phyloP scores from a whole-genome alignment of 2,329 filamentous ascomycete genomes.

The Podosphaera xanthii region DNA sequence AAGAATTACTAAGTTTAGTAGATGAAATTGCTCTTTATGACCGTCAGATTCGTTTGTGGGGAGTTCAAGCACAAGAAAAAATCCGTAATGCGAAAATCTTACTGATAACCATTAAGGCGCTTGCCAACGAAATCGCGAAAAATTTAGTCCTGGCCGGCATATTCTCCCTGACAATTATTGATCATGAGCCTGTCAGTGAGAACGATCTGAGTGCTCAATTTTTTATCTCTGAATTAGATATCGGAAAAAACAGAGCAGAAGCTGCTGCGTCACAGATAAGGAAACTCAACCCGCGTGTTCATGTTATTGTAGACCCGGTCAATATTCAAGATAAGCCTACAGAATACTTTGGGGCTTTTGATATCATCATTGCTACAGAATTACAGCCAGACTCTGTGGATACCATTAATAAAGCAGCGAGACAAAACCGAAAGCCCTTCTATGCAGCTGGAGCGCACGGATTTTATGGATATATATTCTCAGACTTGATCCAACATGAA shows the following conservation, averaged over 20 bases:
- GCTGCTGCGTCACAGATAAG: conserved; percentile 57
- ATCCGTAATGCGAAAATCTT: conserved; percentile 79
- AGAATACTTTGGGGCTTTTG: conserved; percentile 57
- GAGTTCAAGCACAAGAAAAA: conserved; percentile 80
- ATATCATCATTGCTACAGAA: conserved; percentile 78
- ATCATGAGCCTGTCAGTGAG: conserved; percentile 51
- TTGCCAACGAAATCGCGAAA: conserved; percentile 90
- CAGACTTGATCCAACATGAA: conserved; percentile 73
- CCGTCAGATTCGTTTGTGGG: conserved; percentile 92
- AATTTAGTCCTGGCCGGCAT: conserved; percentile 90
- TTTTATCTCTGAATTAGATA: conserved; percentile 44
- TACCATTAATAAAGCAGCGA: conserved; percentile 67
- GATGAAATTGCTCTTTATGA: conserved; percentile 97
- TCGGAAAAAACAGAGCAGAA: conserved; percentile 69
- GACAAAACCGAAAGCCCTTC: conserved; percentile 56
- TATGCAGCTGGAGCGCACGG: conserved; percentile 78
- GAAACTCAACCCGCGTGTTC: conserved; percentile 75
- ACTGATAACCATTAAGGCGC: conserved; percentile 64
- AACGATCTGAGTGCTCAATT: conserved; percentile 67
- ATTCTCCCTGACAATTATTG: conserved; percentile 69
- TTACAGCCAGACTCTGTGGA: conserved; percentile 52
- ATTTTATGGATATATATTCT: conserved; percentile 86
- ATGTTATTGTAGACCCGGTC: conserved; percentile 44
- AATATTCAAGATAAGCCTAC: conserved; percentile 44
- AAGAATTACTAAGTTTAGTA: conserved; percentile 16